Percentiles rank a stretch among this genome's conserved stretches.
These are phyloP conservation scores for Rosa multiflora DNA, from an alignment of 306 rosid species.

Conservation along the genomic window DNA sequence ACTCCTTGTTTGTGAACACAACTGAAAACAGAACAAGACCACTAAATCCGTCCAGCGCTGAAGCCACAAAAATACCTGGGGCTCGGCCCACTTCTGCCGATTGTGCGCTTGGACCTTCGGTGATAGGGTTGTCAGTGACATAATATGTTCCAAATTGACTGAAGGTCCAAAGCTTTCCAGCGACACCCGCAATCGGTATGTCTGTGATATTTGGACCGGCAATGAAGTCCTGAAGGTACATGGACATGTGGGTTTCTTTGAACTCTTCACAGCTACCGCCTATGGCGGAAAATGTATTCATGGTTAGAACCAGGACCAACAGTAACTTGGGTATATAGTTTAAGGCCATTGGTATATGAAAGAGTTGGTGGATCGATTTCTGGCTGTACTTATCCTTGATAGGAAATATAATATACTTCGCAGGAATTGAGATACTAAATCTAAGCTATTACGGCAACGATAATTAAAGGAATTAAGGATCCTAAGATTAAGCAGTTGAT, in stretches of 20 bases:
- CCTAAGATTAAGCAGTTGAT: too few species aligned
- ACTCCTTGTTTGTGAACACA: constrained; percentile 19
- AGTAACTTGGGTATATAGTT: neutral
- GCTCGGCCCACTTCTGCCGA: neutral
- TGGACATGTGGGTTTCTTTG: neutral
- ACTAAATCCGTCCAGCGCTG: neutral
- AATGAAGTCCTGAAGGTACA: neutral
- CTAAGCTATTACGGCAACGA: too few species aligned
- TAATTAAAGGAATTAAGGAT: too few species aligned
- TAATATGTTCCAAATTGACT: neutral
- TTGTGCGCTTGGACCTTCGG: neutral
- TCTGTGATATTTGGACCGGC: neutral
- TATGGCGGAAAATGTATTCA: neutral
- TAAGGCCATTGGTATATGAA: neutral
- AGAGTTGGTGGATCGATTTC: too few species aligned
- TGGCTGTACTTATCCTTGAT: too few species aligned
- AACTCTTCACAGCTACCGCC: neutral
- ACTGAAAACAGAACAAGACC: neutral
- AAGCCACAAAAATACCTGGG: neutral
- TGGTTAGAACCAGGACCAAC: neutral
- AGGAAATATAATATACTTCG: too few species aligned
- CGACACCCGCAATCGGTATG: neutral
- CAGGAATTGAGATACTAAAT: too few species aligned
- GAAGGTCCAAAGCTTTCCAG: neutral
- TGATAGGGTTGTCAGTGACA: neutral